Conservation (phyloP, 345 rosid genomes). For the Gossypium australe region DNA sequence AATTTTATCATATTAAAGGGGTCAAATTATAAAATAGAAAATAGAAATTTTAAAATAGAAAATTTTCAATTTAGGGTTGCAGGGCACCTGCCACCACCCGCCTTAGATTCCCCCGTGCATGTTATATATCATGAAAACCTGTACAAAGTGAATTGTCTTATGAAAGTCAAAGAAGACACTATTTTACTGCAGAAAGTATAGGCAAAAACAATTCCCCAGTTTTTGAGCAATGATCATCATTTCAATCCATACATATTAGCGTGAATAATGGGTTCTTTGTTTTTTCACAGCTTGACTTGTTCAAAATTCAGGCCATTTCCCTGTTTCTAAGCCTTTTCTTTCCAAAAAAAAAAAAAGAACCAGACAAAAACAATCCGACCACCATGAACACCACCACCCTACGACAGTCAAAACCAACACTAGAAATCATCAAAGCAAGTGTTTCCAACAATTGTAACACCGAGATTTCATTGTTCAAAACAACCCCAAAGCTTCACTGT, state of each 20-base stretch:
- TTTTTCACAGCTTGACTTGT: conserved; percentile 13
- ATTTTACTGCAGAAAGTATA: neutral
- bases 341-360: neutral
- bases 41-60: too few species aligned
- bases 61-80: too few species aligned
- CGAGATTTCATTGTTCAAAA: conserved; percentile 5
- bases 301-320: conserved; percentile 4
- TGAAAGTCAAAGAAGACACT: neutral
- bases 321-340: conserved; percentile 15
- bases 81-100: too few species aligned
- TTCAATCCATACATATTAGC: conserved; percentile 2
- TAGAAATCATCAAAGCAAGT: conserved; percentile 20
- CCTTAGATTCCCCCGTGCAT: too few species aligned
- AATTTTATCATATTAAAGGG: too few species aligned
- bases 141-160: too few species aligned
- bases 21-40: too few species aligned
- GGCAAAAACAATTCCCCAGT: neutral
- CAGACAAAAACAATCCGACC: neutral
- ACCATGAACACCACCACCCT: conserved; percentile 19
- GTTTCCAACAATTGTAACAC: conserved; percentile 12
- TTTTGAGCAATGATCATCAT: neutral
- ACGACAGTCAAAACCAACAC: conserved; percentile 6
- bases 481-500: conserved; percentile 9
- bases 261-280: conserved; percentile 13
- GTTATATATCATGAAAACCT: too few species aligned